Evolutionary conservation across 108 stramenopile species (phyloP).

Genomic region (Seminavis robusta): DNA sequence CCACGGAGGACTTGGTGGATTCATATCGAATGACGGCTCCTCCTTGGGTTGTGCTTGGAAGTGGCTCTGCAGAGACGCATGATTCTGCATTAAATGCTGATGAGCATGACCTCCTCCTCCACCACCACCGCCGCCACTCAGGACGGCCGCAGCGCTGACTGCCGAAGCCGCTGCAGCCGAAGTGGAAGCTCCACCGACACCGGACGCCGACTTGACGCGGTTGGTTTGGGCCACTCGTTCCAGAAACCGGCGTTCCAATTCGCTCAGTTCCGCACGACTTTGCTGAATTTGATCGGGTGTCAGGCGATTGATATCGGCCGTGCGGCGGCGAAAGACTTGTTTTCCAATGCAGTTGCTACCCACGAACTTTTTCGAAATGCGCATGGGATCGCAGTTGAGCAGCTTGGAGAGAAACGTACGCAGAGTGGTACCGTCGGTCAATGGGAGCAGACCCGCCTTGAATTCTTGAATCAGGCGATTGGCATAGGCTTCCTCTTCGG

Average conservation of each 20-base stretch:
- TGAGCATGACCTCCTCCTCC: no score
- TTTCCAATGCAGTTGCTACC: slow-evolving; percentile 96
- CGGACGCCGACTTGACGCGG: slow-evolving; percentile 67
- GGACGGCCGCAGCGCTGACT: neutral
- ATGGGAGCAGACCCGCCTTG: slow-evolving; percentile 85
- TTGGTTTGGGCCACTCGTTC: slow-evolving; percentile 93
- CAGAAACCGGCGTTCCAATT: slow-evolving; percentile 88
- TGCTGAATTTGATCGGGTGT: slow-evolving; percentile 85
- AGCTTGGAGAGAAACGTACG: slow-evolving; percentile 93
- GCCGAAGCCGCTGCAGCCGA: neutral
- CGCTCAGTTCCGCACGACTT: slow-evolving; percentile 75
- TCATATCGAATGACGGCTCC: neutral
- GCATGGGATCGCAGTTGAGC: slow-evolving; percentile 97
- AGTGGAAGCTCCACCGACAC: neutral
- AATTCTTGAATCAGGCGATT: slow-evolving; percentile 94
- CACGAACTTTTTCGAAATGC: slow-evolving; percentile 98
- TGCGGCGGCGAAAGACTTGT: slow-evolving; percentile 88
- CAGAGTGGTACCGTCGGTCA: slow-evolving; percentile 95
- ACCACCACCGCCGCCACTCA: no score
- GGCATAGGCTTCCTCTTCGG: slow-evolving; percentile 95
- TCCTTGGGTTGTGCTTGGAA: slow-evolving; percentile 1
- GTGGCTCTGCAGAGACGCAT: neutral
- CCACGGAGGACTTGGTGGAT: slow-evolving; percentile 45
- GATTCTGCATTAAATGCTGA: no score
- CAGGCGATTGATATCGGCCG: slow-evolving; percentile 85